phyloP scores from a whole-genome alignment of 768 basidiomycete genomes.

The Kwoniella pini region DNA sequence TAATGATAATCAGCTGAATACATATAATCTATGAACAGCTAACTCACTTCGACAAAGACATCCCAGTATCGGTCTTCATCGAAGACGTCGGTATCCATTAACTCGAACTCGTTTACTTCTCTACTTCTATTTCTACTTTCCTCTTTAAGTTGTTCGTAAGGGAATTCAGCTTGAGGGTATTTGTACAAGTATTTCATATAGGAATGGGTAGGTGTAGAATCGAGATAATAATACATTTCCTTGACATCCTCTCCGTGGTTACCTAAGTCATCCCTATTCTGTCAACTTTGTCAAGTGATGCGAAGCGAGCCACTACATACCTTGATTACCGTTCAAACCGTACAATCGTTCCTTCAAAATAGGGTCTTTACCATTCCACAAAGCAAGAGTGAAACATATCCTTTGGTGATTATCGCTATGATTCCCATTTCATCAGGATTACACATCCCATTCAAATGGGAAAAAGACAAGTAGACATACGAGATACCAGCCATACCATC shows the following conservation, averaged over 20 bases:
- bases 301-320: conserved; percentile 31
- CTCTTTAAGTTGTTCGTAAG: conserved; percentile 87
- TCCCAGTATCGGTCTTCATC: conserved; percentile 97
- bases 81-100: conserved; percentile 87
- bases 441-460: no score
- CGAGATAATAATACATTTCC: conserved; percentile 97
- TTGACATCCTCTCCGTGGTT: conserved; percentile 99
- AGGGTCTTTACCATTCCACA: conserved; percentile 93
- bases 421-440: background rate
- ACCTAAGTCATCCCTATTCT: conserved; percentile 61
- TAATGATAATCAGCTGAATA: conserved; percentile 9
- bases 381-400: conserved; percentile 80
- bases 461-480: conserved; percentile 33
- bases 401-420: conserved; percentile 86
- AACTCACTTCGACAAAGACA: conserved; percentile 87
- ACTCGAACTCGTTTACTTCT: conserved; percentile 87
- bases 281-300: no score
- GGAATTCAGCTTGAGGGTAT: conserved; percentile 88
- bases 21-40: background rate
- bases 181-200: conserved; percentile 99
- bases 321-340: conserved; percentile 90
- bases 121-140: conserved; percentile 81
- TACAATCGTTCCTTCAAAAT: conserved; percentile 97
- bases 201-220: conserved; percentile 97
- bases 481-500: conserved; percentile 97